Percentiles rank a stretch among this genome's conserved stretches.
phyloP scores from a whole-genome alignment of 2,329 filamentous ascomycete genomes.

The Aplosporella prunicola region DNA sequence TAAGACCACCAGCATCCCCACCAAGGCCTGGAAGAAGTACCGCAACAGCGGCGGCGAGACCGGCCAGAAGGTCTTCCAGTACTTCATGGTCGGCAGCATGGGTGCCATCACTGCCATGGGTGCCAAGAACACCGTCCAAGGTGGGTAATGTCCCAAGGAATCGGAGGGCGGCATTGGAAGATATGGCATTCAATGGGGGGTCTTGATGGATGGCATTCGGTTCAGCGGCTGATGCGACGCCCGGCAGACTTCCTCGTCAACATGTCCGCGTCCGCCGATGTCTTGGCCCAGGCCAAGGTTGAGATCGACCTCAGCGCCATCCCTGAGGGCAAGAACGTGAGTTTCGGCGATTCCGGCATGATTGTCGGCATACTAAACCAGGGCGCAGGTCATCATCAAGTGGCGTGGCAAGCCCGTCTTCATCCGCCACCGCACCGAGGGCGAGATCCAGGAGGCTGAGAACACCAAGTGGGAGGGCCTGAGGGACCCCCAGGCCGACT shows the following conservation, averaged over 20 bases:
- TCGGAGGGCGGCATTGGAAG: conserved; percentile 7
- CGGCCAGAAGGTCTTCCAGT: conserved; percentile 80
- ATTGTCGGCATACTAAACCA: conserved; percentile 15
- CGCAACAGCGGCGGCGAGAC: conserved; percentile 57
- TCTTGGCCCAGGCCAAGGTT: conserved; percentile 98
- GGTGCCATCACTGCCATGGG: conserved; percentile 85
- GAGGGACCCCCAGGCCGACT: conserved; percentile 84
- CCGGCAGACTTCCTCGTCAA: conserved; percentile 92
- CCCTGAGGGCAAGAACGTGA: conserved; percentile 98
- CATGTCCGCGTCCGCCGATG: conserved; percentile 98
- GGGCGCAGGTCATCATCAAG: conserved; percentile 83
- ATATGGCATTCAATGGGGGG: conserved; percentile 6
- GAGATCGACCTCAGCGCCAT: conserved; percentile 89
- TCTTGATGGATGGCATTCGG: conserved; percentile 4
- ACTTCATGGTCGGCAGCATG: conserved; percentile 98
- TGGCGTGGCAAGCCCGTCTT: conserved; percentile 99
- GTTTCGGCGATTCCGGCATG: conserved; percentile 25
- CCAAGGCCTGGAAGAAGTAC: conserved; percentile 69
- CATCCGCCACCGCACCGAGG: conserved; percentile 91
- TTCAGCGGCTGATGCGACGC: conserved; percentile 11
- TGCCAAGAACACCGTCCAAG: conserved; percentile 96
- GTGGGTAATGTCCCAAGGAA: conserved; percentile 45
- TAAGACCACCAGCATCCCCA: conserved; percentile 64
- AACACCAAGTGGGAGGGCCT: conserved; percentile 71
- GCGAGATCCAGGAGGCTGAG: conserved; percentile 93